These are phyloP conservation scores for Erucastrum elatum DNA, from an alignment of 345 rosid genomes.

Conservation along the genomic window DNA sequence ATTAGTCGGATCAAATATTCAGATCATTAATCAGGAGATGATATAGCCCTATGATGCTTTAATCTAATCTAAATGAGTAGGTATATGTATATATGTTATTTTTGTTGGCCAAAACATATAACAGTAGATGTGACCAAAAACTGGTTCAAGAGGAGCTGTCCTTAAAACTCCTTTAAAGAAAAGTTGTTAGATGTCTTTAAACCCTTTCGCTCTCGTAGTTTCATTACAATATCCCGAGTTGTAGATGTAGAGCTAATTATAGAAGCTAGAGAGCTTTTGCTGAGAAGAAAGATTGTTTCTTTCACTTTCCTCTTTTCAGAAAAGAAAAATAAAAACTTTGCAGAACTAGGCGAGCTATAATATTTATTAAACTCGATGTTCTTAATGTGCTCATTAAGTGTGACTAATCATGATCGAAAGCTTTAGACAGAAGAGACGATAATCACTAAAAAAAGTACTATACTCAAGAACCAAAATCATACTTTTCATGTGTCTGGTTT, in stretches of 20 bases:
- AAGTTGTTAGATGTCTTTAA: conserved; percentile 18
- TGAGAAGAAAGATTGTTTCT: conserved; percentile 21
- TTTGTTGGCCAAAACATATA: background rate
- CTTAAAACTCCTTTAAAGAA: conserved; percentile 19
- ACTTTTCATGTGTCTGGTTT: conserved; percentile 12
- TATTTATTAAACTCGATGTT: background rate
- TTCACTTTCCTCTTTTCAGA: conserved; percentile 6
- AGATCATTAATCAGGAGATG: background rate
- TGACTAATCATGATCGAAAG: conserved; percentile 25
- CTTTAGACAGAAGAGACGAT: background rate
- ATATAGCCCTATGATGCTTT: background rate
- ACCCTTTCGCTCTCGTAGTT: conserved; percentile 31
- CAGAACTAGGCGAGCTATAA: background rate
- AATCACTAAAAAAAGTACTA: conserved; percentile 13
- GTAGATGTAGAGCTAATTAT: conserved; percentile 26
- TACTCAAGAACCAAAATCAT: conserved; percentile 22
- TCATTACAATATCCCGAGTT: background rate
- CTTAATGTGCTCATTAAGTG: conserved; percentile 18
- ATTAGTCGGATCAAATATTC: background rate
- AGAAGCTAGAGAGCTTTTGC: conserved; percentile 27
- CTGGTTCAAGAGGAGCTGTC: background rate
- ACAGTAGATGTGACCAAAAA: background rate
- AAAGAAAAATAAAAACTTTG: conserved; percentile 21
- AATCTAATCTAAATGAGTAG: background rate
- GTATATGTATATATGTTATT: background rate